Conservation (phyloP, 352 stramenopile species). For the Phytophthora cryptogea region DNA sequence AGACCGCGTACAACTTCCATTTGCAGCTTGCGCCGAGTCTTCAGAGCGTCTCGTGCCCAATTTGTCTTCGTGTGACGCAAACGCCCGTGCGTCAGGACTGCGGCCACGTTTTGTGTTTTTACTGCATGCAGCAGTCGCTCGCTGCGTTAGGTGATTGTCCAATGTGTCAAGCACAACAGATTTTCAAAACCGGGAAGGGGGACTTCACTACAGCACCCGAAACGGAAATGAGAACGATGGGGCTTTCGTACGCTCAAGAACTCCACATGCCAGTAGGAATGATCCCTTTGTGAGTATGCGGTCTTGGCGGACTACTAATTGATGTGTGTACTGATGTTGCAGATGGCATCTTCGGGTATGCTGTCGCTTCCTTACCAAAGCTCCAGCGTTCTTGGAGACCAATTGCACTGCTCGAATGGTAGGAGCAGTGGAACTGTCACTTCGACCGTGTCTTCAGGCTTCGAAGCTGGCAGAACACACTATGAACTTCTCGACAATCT, state of each 20-base stretch:
- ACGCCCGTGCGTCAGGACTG: constrained; percentile 52
- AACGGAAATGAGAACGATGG: constrained; percentile 20
- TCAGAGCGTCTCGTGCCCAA: constrained; percentile 40
- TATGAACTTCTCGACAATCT: constrained; percentile 46
- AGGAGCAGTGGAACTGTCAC: not conserved
- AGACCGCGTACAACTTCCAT: constrained; percentile 34
- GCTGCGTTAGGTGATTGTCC: constrained; percentile 44
- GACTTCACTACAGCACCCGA: constrained; percentile 5
- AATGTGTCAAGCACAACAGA: constrained; percentile 54
- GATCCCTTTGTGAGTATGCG: not conserved
- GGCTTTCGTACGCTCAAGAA: constrained; percentile 28
- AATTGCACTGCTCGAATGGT: constrained; percentile 10
- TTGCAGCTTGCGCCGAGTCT: constrained; percentile 30
- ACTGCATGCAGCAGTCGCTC: constrained; percentile 56
- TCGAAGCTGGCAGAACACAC: constrained; percentile 18
- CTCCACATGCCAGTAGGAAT: constrained; percentile 23
- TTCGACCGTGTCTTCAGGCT: constrained; percentile 7
- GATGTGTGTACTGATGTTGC: not conserved
- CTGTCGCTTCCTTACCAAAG: constrained; percentile 15
- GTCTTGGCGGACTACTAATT: constrained; percentile 1
- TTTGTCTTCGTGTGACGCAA: constrained; percentile 50
- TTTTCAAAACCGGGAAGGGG: constrained; percentile 40
- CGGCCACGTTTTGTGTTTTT: constrained; percentile 54
- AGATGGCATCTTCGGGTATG: constrained; percentile 18
- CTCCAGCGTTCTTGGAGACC: constrained; percentile 17